Evolutionary conservation across 495 filamentous ascomycete genomes (phyloP).

Genomic region (Podospora australis): DNA sequence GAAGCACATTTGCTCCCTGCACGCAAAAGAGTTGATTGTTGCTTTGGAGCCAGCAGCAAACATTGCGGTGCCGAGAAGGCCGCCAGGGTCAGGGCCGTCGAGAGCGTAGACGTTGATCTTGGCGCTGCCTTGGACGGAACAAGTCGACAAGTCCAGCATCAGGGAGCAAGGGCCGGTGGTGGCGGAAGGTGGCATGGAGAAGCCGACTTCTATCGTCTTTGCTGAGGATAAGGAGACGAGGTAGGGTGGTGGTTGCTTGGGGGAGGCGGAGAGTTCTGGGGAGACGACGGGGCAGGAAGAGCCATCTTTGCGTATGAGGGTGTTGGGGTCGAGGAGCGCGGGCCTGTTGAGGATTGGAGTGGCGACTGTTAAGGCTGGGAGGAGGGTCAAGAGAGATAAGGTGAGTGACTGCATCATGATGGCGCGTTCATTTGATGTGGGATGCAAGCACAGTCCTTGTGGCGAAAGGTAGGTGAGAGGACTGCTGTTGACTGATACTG

Average conservation of each 20-base stretch:
- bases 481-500: too few species aligned
- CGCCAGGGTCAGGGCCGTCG: slow-evolving; percentile 22
- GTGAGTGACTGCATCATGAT: too few species aligned
- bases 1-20: slow-evolving; percentile 23
- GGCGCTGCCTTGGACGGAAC: slow-evolving; percentile 8
- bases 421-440: too few species aligned
- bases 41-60: slow-evolving; percentile 12
- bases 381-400: too few species aligned
- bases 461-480: too few species aligned
- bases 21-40: slow-evolving; percentile 24
- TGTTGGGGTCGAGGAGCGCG: too few species aligned
- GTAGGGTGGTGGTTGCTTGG: not conserved
- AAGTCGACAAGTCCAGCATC: not conserved
- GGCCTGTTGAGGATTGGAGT: too few species aligned
- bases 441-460: too few species aligned
- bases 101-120: slow-evolving; percentile 24
- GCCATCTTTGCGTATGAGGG: too few species aligned
- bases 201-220: not conserved
- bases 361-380: too few species aligned
- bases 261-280: not conserved
- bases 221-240: not conserved
- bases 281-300: not conserved
- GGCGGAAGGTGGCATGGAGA: slow-evolving; percentile 4
- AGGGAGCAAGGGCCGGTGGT: slow-evolving; percentile 6
- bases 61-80: slow-evolving; percentile 19